phyloP scores from a whole-genome alignment of 768 basidiomycete genomes.

The Amanita rimosa region DNA sequence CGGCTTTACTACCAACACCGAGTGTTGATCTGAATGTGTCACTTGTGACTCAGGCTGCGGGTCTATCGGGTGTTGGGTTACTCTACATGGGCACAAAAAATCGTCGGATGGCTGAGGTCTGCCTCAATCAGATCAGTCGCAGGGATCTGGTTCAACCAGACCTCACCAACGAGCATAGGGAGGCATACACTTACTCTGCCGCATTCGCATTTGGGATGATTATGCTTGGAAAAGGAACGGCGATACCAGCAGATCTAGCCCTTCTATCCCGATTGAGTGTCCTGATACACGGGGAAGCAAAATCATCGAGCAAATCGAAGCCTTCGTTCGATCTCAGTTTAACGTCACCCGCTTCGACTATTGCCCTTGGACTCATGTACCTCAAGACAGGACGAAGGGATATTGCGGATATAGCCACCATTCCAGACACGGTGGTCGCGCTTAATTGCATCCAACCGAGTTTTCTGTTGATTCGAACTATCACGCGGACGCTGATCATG shows the following conservation, averaged over 20 bases:
- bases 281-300: conserved; percentile 68
- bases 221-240: conserved; percentile 82
- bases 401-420: conserved; percentile 72
- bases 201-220: conserved; percentile 93
- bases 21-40: conserved; percentile 85
- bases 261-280: conserved; percentile 57
- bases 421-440: conserved; percentile 71
- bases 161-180: conserved; percentile 78
- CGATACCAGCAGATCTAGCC: conserved; percentile 65
- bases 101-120: conserved; percentile 86
- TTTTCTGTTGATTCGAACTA: conserved; percentile 72
- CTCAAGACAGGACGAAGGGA: conserved; percentile 75
- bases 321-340: conserved; percentile 74
- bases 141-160: conserved; percentile 73
- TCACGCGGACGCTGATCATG: conserved; percentile 72
- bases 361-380: conserved; percentile 90
- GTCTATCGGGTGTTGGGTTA: conserved; percentile 78
- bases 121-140: conserved; percentile 74
- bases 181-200: conserved; percentile 83
- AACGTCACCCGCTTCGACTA: conserved; percentile 84
- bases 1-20: conserved; percentile 81
- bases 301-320: conserved; percentile 22
- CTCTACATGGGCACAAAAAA: conserved; percentile 85
- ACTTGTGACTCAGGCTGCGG: conserved; percentile 82
- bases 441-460: conserved; percentile 84